phyloP scores from a whole-genome alignment of 179 eudicot species.

The Silene coronaria region DNA sequence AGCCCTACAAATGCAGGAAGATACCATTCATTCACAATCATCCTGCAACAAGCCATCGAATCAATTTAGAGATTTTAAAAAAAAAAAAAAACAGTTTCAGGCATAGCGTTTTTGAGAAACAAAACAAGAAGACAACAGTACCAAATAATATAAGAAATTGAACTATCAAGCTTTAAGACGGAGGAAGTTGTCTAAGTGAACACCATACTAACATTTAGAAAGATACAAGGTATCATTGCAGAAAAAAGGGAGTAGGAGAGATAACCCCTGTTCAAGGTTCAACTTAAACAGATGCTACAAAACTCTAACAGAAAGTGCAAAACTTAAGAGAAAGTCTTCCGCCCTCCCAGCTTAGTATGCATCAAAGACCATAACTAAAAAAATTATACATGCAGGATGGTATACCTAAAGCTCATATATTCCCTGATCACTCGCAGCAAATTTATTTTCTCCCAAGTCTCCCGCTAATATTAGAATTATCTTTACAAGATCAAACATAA shows the following conservation, averaged over 20 bases:
- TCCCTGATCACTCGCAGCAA: neutral
- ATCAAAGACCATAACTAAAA: neutral
- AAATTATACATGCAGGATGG: neutral
- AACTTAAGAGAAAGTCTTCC: neutral
- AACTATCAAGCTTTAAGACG: neutral
- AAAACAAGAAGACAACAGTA: neutral
- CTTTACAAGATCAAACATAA: neutral
- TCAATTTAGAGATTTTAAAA: neutral
- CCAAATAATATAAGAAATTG: neutral
- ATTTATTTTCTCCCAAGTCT: neutral
- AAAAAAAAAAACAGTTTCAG: neutral
- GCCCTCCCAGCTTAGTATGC: neutral
- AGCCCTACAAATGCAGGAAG: constrained; percentile 80
- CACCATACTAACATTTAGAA: neutral
- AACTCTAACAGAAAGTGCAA: constrained; percentile 5
- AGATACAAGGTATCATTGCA: neutral
- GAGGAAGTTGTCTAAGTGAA: neutral
- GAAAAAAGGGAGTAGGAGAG: neutral
- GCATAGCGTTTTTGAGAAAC: neutral
- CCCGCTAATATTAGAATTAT: neutral
- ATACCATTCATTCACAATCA: constrained; percentile 91
- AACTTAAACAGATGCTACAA: neutral
- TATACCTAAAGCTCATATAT: neutral
- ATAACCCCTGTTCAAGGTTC: neutral
- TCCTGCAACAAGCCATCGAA: constrained; percentile 48